These are phyloP conservation scores for Apiospora aurea DNA, from an alignment of 2,329 filamentous ascomycete species.

Conservation along the genomic window DNA sequence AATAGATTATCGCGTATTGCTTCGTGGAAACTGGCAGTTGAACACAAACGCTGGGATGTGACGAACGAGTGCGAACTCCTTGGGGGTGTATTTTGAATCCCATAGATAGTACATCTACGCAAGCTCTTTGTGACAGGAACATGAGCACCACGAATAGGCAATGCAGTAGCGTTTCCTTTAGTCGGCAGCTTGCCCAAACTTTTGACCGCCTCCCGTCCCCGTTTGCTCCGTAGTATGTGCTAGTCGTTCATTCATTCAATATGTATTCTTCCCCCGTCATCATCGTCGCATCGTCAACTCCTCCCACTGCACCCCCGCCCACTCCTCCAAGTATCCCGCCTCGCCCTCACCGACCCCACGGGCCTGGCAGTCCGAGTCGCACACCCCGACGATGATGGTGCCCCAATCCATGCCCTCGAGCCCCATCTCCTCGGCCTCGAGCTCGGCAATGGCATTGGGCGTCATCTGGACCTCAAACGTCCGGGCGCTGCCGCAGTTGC, in stretches of 20 bases:
- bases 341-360: slow-evolving; percentile 63
- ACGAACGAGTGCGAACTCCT: background rate
- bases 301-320: slow-evolving; percentile 99
- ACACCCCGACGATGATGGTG: slow-evolving; percentile 87
- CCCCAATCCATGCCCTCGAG: slow-evolving; percentile 98
- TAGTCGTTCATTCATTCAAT: background rate
- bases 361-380: slow-evolving; percentile 77
- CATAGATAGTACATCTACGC: too few relatives aligned
- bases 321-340: slow-evolving; percentile 88
- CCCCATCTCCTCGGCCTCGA: slow-evolving; percentile 78
- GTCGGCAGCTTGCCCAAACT: background rate
- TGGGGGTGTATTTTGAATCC: too few relatives aligned
- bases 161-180: background rate
- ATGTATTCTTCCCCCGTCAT: background rate
- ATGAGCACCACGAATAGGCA: background rate
- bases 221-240: background rate
- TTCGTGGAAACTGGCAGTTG: background rate
- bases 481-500: slow-evolving; percentile 75
- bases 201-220: background rate
- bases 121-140: background rate
- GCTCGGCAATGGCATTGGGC: slow-evolving; percentile 86
- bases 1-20: too few relatives aligned
- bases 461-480: slow-evolving; percentile 93
- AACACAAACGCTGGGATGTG: background rate
- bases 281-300: slow-evolving; percentile 58